Evolutionary conservation across 1,284 basidiomycete species (phyloP).

Genomic region (Takashimella tepidaria): DNA sequence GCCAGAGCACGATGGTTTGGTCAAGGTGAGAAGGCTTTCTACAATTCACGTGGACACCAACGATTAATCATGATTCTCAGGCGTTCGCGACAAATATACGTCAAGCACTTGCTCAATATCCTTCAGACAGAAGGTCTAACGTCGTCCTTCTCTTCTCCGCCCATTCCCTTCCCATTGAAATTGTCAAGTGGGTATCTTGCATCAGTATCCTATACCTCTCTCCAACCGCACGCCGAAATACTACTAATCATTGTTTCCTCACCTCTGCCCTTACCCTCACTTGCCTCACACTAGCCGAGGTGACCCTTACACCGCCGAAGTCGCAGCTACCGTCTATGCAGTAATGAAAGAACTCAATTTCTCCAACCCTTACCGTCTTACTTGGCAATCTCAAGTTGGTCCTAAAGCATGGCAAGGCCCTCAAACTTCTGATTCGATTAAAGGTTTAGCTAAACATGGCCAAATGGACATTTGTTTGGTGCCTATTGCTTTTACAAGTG

Average conservation of each 20-base stretch:
- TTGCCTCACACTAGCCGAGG: constrained; percentile 86
- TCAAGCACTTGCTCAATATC: constrained; percentile 73
- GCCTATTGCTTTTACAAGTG: constrained; percentile 96
- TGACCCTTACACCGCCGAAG: constrained; percentile 94
- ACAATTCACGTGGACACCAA: background rate
- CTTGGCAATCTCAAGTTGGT: constrained; percentile 98
- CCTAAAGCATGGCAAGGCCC: constrained; percentile 98
- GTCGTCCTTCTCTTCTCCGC: constrained; percentile 92
- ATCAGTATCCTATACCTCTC: too few relatives aligned
- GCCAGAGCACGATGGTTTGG: constrained; percentile 89
- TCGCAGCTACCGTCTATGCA: constrained; percentile 84
- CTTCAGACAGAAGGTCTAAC: constrained; percentile 61
- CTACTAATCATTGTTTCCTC: constrained; percentile 31
- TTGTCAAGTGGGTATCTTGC: constrained; percentile 65
- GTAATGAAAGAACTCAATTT: constrained; percentile 81
- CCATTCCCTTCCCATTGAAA: constrained; percentile 94
- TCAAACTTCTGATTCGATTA: constrained; percentile 86
- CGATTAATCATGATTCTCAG: constrained; percentile 47
- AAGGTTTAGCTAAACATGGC: constrained; percentile 84
- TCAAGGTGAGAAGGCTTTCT: constrained; percentile 69
- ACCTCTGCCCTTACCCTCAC: too few relatives aligned
- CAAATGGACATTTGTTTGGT: constrained; percentile 83
- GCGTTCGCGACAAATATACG: constrained; percentile 87
- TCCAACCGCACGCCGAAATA: too few relatives aligned
- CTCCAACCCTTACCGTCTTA: constrained; percentile 71